These are phyloP conservation scores for Pythium scleroteichum DNA, from an alignment of 352 stramenopile genomes.

Conservation along the genomic window DNA sequence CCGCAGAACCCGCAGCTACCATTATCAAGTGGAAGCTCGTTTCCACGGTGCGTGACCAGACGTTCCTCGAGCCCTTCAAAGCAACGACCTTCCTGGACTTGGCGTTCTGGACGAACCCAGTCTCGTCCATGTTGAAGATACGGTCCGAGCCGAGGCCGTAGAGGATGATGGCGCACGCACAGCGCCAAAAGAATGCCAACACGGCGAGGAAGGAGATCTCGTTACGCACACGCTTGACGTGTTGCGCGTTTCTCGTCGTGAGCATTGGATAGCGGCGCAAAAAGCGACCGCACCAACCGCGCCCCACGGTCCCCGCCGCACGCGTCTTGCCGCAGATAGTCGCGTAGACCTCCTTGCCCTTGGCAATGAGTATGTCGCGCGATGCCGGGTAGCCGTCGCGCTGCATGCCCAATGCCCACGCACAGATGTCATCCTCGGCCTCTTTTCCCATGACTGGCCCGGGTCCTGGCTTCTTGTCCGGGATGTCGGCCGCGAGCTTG, in stretches of 20 bases:
- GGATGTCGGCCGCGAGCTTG: not conserved
- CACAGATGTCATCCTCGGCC: conserved; percentile 2
- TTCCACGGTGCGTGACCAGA: conserved; percentile 15
- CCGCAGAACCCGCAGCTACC: not conserved
- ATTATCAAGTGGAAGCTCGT: conserved; percentile 16
- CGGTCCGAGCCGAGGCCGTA: not conserved
- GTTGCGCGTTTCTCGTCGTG: conserved; percentile 4
- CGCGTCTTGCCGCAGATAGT: conserved; percentile 7
- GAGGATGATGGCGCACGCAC: conserved; percentile 9
- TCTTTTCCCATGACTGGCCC: not conserved
- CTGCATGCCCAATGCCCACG: conserved; percentile 7
- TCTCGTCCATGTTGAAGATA: conserved; percentile 22
- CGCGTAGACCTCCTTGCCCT: conserved; percentile 13
- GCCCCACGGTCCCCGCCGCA: not conserved
- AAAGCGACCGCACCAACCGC: conserved; percentile 3
- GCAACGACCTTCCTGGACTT: conserved; percentile 18
- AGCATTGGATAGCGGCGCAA: not conserved
- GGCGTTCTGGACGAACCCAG: conserved; percentile 12
- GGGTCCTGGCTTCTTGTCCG: not conserved
- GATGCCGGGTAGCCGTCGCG: conserved; percentile 3
- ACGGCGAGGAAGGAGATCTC: not conserved
- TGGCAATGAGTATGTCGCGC: conserved; percentile 3
- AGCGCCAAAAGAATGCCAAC: conserved; percentile 13
- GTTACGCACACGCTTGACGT: conserved; percentile 14
- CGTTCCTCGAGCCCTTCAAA: conserved; percentile 13